Conservation (phyloP, 2,329 filamentous ascomycete species). For the Gliomastix tumulicola region DNA sequence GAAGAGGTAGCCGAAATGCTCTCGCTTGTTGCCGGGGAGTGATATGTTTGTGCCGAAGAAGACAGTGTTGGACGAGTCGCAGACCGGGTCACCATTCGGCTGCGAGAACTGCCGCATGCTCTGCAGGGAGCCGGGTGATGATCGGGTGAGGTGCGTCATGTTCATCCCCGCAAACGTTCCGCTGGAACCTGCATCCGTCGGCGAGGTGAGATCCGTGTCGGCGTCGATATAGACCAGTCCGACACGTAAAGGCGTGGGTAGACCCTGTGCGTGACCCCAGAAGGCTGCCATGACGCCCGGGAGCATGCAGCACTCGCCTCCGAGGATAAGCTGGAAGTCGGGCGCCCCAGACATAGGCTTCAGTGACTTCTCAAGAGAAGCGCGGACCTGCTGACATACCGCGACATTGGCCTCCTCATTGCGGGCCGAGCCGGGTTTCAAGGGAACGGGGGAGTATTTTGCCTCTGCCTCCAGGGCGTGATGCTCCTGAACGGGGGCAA, state of each 20-base stretch:
- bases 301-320: not conserved
- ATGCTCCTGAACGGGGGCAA: not conserved
- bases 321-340: not conserved
- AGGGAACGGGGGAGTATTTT: not conserved
- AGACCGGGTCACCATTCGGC: conserved; percentile 9
- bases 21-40: conserved; percentile 9
- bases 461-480: not conserved
- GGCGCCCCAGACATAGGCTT: not conserved
- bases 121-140: conserved; percentile 6
- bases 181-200: conserved; percentile 8
- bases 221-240: conserved; percentile 14
- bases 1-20: conserved; percentile 12
- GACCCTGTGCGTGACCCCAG: not conserved
- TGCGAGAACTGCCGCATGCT: conserved; percentile 10
- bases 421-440: not conserved
- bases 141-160: not conserved
- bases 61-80: conserved; percentile 9
- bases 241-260: conserved; percentile 3
- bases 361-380: no score
- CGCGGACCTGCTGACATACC: not conserved
- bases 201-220: conserved; percentile 11
- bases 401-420: not conserved
- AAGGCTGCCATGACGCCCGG: not conserved
- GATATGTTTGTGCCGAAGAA: conserved; percentile 13
- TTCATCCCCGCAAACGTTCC: conserved; percentile 3